Base-by-base conservation (phyloP, 208 protist species). In the Sergeia podlipaevii region DNA sequence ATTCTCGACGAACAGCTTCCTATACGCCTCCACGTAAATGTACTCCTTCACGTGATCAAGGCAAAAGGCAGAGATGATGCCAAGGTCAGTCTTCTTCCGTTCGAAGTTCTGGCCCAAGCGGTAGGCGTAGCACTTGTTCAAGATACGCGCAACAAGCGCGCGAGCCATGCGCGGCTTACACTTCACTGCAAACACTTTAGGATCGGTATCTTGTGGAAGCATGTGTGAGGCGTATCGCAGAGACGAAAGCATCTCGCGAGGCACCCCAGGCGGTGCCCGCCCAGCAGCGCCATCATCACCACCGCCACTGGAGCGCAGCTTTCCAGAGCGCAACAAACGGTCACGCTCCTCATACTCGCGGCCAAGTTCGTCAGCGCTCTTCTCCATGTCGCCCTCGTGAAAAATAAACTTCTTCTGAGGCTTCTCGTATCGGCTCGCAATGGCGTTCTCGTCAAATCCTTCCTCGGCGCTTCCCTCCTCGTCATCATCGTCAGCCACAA, bases 41-140 rank as follows among this genome's bases (percentile, higher is more conserved):
- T 95, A 96, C 72, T 96, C 87, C 43, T 87, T 87, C 43, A 95
- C 78, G 59, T 94, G 91, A 65, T 96, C 91, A 2, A 93, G 67
- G 39, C 73, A 74, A 57, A 96, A 96, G 24, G 89, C 87, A n/a
- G 91, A 96, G 43, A 95, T 91, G 52, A 96, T 91, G 49, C 87
- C 87, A 24, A 96, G 70, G 48, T 96, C 91, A 1, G 86, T 74
- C 43, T 86, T 89, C 18, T 80, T 75, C 7, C 62, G 38, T 57
- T 91, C 77, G 47, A 81, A 85, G 63, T 94, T 93, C 33, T 68
- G 48, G 15, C 87, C 85, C n/a, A 84, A 79, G 36, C 83, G 79
- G 60, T 86, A 91, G 17, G 73, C 66, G 52, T 93, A 91, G 70
- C 91, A 96, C 65, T 96, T 96, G 70, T 96, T 93, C 42, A 96